phyloP scores from a whole-genome alignment of 148 eudicot species.

The Polygonum aviculare region DNA sequence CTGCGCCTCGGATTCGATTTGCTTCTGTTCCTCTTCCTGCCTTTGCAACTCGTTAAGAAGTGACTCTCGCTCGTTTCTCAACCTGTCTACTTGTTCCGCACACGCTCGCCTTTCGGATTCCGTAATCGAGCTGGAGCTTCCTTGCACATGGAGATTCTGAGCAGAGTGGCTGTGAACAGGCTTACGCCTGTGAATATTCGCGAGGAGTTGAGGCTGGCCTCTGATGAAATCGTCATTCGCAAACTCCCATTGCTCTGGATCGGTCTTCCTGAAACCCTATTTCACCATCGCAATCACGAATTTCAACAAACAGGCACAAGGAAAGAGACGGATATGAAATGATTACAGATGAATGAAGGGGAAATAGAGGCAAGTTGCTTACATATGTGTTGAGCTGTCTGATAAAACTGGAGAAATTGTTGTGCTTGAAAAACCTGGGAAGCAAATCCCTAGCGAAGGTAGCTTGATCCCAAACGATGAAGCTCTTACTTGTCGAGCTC shows the following conservation, averaged over 20 bases:
- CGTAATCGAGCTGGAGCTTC: constrained; percentile 41
- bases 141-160: constrained; percentile 39
- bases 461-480: constrained; percentile 70
- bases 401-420: constrained; percentile 86
- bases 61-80: constrained; percentile 40
- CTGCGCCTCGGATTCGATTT: constrained; percentile 30
- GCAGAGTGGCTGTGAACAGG: constrained; percentile 86
- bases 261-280: constrained; percentile 86
- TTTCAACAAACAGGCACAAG: neutral
- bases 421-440: constrained; percentile 86
- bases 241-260: constrained; percentile 96
- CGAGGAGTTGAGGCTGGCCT: constrained; percentile 72
- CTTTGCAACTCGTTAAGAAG: constrained; percentile 42
- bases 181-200: constrained; percentile 76
- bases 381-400: constrained; percentile 91
- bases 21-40: constrained; percentile 40
- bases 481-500: constrained; percentile 64
- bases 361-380: constrained; percentile 19
- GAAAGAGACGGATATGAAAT: neutral
- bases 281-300: constrained; percentile 9
- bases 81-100: constrained; percentile 46
- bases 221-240: constrained; percentile 79
- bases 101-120: constrained; percentile 56
- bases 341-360: neutral
- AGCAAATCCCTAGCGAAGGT: constrained; percentile 59